A percentile compares a stretch with the other conserved stretches of the same genome.
Conservation (phyloP, 495 filamentous ascomycete genomes). For the Penicilliopsis zonata region DNA sequence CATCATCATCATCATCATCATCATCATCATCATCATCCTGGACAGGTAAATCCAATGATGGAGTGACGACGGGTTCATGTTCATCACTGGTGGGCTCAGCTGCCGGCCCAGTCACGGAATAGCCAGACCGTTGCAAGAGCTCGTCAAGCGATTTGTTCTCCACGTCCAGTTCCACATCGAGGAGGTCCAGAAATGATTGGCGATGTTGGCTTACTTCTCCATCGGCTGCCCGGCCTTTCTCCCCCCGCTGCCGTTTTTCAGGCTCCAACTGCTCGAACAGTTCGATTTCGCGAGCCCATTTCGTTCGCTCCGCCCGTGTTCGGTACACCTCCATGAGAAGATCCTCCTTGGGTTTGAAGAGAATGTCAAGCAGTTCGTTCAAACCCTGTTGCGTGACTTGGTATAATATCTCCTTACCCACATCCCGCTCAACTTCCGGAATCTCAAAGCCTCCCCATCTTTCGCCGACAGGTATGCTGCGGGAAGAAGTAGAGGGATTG, state of each 20-base stretch:
- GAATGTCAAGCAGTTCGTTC: conserved; percentile 77
- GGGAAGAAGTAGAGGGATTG: conserved; percentile 68
- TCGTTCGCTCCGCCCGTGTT: conserved; percentile 49
- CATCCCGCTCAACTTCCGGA: conserved; percentile 67
- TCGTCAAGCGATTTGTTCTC: conserved; percentile 28
- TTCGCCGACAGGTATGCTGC: conserved; percentile 60
- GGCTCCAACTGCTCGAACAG: conserved; percentile 21
- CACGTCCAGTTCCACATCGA: neutral
- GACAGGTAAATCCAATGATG: conserved; percentile 13
- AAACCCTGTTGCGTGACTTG: conserved; percentile 82
- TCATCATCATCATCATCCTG: conserved; percentile 2
- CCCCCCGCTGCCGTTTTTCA: conserved; percentile 4
- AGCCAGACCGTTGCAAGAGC: conserved; percentile 38
- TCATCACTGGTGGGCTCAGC: conserved; percentile 9
- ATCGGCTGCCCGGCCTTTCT: neutral
- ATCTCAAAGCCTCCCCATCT: conserved; percentile 77
- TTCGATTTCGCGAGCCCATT: conserved; percentile 40
- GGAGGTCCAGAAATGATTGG: conserved; percentile 1
- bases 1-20: conserved; percentile 3
- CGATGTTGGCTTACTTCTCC: too few relatives aligned
- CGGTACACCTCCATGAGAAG: conserved; percentile 55
- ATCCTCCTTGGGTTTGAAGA: conserved; percentile 76
- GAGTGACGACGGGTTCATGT: conserved; percentile 6
- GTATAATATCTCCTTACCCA: conserved; percentile 80
- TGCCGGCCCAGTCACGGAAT: conserved; percentile 21